These are phyloP conservation scores for Rhodotorula diobovata DNA, from an alignment of 768 basidiomycete species.

Conservation along the genomic window DNA sequence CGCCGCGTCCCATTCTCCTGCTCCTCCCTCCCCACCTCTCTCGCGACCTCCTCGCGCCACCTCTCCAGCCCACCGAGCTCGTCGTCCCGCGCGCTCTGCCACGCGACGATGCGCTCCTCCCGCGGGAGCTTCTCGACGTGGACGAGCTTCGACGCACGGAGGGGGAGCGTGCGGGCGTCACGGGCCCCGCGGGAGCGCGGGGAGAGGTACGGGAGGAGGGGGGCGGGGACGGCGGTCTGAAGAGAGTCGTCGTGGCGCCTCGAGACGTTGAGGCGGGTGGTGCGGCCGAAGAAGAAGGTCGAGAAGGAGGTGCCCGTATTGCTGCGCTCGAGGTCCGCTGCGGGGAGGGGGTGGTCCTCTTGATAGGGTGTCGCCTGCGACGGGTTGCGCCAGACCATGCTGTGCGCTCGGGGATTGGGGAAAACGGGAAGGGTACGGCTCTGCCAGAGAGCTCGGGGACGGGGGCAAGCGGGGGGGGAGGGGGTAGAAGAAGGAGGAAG, in stretches of 20 bases:
- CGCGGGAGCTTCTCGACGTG: background rate
- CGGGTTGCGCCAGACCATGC: background rate
- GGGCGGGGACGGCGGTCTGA: background rate
- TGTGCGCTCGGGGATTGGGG: background rate
- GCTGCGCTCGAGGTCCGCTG: background rate
- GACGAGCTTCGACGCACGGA: background rate
- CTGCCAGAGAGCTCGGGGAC: background rate
- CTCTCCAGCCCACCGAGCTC: conserved; percentile 58
- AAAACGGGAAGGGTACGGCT: background rate
- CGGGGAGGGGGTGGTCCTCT: background rate
- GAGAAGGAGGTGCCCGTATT: conserved; percentile 16
- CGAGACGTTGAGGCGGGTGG: background rate
- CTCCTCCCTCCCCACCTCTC: background rate
- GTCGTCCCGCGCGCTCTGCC: conserved; percentile 79
- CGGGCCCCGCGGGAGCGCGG: background rate
- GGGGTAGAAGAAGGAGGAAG: too few relatives aligned
- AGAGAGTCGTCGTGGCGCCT: background rate
- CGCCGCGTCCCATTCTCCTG: background rate
- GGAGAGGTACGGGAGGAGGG: background rate
- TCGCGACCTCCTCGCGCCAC: background rate
- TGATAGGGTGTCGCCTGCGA: background rate
- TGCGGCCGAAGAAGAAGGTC: conserved; percentile 7
- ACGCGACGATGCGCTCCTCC: conserved; percentile 10
- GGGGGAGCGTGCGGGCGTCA: background rate
- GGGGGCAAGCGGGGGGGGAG: too few relatives aligned